Evolutionary conservation across 257 asterid species (phyloP), one percentile per base, ranked within the genome.

Genomic region (Fraxinus excelsior): DNA sequence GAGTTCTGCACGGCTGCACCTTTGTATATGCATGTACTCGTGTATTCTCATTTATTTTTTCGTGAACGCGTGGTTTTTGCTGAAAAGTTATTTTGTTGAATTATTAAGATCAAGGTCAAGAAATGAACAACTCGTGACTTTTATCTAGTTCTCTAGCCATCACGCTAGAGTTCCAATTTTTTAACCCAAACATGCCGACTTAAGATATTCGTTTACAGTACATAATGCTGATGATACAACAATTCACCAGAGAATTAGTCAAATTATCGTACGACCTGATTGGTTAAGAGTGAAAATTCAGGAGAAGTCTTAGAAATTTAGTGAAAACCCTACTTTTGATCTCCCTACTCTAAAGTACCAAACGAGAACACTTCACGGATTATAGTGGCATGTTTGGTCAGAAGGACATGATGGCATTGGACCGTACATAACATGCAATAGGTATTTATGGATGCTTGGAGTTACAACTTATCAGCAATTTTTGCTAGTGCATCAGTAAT

Each of bases 401-500:
- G 65, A 56, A 0, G 25, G 28, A 56, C 0, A 19, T 26, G 13
- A 56, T n/a, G 3, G 5, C 14, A 44, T 0, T 13, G 18, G 51
- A 13, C 14, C 7, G n/a, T 1, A 46, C 51, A 42, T 42, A 46
- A 46, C 58, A 16, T 46, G 6, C 21, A 46, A 46, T 46, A 34
- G 32, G 72, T 60, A 44, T 21, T 28, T 21, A 37, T 13, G 60
- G 56, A n/a, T 72, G 68, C 49, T 69, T 53, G 80, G 60, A 0
- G 51, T 79, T 80, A 80, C 75, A 90, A 40, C 80, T 87, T 91
- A 74, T 91, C 81, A 16, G 91, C 92, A 53, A 87, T 84, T 77
- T 77, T 89, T 78, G 79, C 82, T 58, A 89, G 83, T 58, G 91
- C 83, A 65, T 86, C 86, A 31, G 83, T 84, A 29, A 91, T 86